phyloP scores from a whole-genome alignment of 345 rosid species.

The Dipteronia sinensis region DNA sequence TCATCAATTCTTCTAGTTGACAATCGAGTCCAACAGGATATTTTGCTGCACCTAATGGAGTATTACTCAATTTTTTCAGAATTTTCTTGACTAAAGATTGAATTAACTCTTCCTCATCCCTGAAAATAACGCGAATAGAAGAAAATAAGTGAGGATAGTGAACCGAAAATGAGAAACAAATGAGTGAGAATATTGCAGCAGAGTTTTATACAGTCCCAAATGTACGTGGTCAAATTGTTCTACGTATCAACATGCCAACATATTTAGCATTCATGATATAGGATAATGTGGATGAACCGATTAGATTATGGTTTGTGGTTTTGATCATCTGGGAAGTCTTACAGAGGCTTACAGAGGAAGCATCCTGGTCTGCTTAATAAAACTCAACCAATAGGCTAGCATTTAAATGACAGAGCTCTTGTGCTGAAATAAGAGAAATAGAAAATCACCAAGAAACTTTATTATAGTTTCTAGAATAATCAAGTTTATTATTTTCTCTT shows the following conservation, averaged over 20 bases:
- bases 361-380: neutral
- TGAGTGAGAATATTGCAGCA: neutral
- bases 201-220: neutral
- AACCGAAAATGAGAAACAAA: neutral
- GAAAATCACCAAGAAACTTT: neutral
- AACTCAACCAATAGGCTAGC: neutral
- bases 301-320: too few species aligned
- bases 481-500: too few species aligned
- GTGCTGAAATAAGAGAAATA: neutral
- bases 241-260: neutral
- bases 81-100: constrained; percentile 42
- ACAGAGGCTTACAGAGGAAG: neutral
- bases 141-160: neutral
- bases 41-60: constrained; percentile 51
- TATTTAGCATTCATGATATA: neutral
- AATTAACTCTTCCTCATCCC: constrained; percentile 28
- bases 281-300: neutral
- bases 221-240: neutral
- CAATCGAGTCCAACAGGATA: constrained; percentile 44
- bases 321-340: too few species aligned
- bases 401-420: neutral
- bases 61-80: constrained; percentile 45
- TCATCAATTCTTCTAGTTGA: constrained; percentile 20
- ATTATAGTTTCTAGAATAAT: neutral
- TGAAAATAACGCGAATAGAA: constrained; percentile 15